A percentile compares a stretch with the other conserved stretches of the same genome.
These are phyloP conservation scores for Aureobasidium sp. DNA, from an alignment of 2,329 filamentous ascomycete genomes.

Conservation along the genomic window DNA sequence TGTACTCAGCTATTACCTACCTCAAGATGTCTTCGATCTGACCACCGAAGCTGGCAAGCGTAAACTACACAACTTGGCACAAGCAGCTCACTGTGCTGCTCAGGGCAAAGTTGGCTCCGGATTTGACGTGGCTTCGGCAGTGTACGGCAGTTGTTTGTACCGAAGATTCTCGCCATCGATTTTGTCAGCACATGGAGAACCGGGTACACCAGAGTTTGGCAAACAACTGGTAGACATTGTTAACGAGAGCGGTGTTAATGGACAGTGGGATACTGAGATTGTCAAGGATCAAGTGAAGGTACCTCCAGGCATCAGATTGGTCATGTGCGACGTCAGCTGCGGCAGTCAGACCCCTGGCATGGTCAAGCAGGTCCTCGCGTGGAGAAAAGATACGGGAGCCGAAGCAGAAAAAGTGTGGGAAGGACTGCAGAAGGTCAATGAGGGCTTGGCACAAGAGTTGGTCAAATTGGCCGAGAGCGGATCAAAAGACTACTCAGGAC, in stretches of 20 bases:
- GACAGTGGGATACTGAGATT: conserved; percentile 73
- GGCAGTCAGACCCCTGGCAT: conserved; percentile 90
- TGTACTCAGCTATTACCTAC: conserved; percentile 68
- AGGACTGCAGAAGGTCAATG: conserved; percentile 66
- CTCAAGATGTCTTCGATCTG: conserved; percentile 49
- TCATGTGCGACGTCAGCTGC: conserved; percentile 95
- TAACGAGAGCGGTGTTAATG: conserved; percentile 45
- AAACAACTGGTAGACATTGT: conserved; percentile 58
- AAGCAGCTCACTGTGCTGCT: conserved; percentile 88
- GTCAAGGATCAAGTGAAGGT: conserved; percentile 62
- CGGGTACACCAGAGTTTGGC: conserved; percentile 60
- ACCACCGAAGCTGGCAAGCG: conserved; percentile 46
- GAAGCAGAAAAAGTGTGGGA: conserved; percentile 68
- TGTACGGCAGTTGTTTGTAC: conserved; percentile 87
- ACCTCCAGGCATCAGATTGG: conserved; percentile 65
- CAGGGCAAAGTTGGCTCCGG: conserved; percentile 95
- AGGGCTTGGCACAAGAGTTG: conserved; percentile 59
- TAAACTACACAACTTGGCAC: conserved; percentile 82
- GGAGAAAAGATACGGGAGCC: conserved; percentile 59
- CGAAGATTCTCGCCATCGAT: conserved; percentile 81
- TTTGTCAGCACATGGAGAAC: conserved; percentile 59
- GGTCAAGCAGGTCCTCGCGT: conserved; percentile 85
- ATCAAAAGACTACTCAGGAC: conserved; percentile 45
- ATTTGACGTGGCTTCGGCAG: conserved; percentile 89
- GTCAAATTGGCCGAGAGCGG: conserved; percentile 43